Evolutionary conservation across 1,139 yeast species (phyloP), one percentile per base, ranked within the genome.

Genomic region (Candida sojae): DNA sequence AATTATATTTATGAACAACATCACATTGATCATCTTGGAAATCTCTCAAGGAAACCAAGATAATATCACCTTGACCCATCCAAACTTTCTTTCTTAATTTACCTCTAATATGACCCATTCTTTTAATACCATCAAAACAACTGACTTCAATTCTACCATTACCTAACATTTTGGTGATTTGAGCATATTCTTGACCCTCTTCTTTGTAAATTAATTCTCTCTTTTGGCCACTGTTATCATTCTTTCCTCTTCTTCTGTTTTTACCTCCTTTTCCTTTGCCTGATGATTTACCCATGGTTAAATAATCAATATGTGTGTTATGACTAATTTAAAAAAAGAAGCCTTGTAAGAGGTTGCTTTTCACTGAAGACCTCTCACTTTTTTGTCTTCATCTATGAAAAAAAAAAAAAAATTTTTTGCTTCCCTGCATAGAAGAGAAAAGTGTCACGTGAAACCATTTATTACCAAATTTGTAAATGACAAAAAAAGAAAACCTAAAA

Each of bases 181-280:
- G 99, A 49, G 97, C 99, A 66, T 95, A 95, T 70, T 93, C 99
- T 73, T 93, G 99, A 52, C 96, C 97, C 62, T 95, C 99, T 58
- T 93, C 99, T 66, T 86, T 91, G 68, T 81, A 82, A 67, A 85
- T 82, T 62, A 93, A 82, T 69, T 93, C 99, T 75, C 99, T 89
- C 82, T 95, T 93, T 73, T 90, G 92, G 54, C 88, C 86, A 54
- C 83, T 88, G 70, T 84, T 84, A 68, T 86, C 96, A 71, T 91
- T 92, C 96, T 93, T 93, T 71, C 99, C 99, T 84, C 97, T 89
- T 84, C 98, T 89, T 80, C 97, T 89, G 72, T 91, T 92, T 79
- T 88, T 85, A 59, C 86, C 86, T 58, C 86, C 86, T 71, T 76
- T 76, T 50, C 81, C 81, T 73, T 76, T 76, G 57, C 80, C 79